phyloP scores from a whole-genome alignment of 305 asterid genomes.

The Fraxinus sp. region DNA sequence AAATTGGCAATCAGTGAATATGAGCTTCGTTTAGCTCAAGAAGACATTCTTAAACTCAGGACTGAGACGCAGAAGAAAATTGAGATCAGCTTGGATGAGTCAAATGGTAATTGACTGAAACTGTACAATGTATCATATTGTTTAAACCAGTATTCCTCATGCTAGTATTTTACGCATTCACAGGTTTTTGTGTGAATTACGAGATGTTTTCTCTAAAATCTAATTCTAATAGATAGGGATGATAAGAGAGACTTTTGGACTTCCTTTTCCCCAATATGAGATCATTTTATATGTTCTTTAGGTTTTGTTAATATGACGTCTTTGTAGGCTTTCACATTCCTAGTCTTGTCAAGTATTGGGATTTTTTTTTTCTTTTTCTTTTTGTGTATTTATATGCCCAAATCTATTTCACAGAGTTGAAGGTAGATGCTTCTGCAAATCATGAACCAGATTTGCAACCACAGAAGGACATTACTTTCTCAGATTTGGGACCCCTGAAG shows the following conservation, averaged over 20 bases:
- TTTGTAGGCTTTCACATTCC: slow-evolving; percentile 18
- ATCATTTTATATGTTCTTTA: slow-evolving; percentile 12
- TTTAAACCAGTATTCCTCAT: slow-evolving; percentile 19
- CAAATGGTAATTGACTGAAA: slow-evolving; percentile 42
- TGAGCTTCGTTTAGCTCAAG: slow-evolving; percentile 96
- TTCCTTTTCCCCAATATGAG: slow-evolving; percentile 23
- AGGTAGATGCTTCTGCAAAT: slow-evolving; percentile 34
- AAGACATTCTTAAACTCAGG: slow-evolving; percentile 77
- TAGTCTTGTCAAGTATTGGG: slow-evolving; percentile 10
- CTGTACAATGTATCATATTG: slow-evolving; percentile 15
- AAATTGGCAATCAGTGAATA: slow-evolving; percentile 86
- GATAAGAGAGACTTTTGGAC: slow-evolving; percentile 11
- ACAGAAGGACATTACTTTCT: slow-evolving; percentile 47
- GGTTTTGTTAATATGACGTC: slow-evolving; percentile 14
- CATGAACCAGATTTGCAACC: slow-evolving; percentile 50
- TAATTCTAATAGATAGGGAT: slow-evolving; percentile 7
- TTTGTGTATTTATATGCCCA: slow-evolving; percentile 30
- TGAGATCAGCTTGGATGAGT: slow-evolving; percentile 45
- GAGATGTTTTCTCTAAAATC: background rate
- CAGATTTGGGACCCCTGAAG: slow-evolving; percentile 92
- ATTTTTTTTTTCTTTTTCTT: slow-evolving; percentile 11
- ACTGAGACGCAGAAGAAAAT: slow-evolving; percentile 66
- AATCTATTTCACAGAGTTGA: slow-evolving; percentile 49
- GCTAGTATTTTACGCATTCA: slow-evolving; percentile 10
- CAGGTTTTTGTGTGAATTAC: slow-evolving; percentile 19